Evolutionary conservation across 2,329 filamentous ascomycete genomes (phyloP).

Genomic region (Lasiodiplodia sp.): DNA sequence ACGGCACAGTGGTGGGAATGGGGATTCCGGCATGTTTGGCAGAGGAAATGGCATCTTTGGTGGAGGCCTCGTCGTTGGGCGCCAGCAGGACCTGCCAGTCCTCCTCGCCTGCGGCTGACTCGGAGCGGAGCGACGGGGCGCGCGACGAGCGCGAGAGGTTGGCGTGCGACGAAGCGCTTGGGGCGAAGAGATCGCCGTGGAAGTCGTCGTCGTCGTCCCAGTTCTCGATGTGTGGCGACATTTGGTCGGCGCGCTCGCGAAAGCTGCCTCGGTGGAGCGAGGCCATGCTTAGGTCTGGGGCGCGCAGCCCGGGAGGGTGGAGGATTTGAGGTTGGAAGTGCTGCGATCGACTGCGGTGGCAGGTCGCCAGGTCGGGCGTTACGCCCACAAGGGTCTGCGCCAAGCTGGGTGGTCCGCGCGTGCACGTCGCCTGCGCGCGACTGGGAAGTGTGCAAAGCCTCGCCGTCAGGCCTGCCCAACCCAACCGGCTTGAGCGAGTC

Average conservation of each 20-base stretch:
- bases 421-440: slow-evolving; percentile 2
- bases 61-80: slow-evolving; percentile 84
- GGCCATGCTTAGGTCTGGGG: slow-evolving; percentile 36
- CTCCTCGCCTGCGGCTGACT: slow-evolving; percentile 78
- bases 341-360: slow-evolving; percentile 30
- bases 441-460: slow-evolving; percentile 7
- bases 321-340: slow-evolving; percentile 33
- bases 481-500: slow-evolving; percentile 1
- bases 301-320: slow-evolving; percentile 32
- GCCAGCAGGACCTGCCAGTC: slow-evolving; percentile 87
- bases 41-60: slow-evolving; percentile 83
- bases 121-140: slow-evolving; percentile 80
- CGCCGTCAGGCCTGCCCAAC: background rate
- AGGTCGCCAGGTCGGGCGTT: slow-evolving; percentile 14
- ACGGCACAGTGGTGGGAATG: slow-evolving; percentile 83
- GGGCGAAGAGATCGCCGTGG: slow-evolving; percentile 73
- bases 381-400: background rate
- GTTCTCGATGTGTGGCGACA: slow-evolving; percentile 71
- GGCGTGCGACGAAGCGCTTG: slow-evolving; percentile 67
- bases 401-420: background rate
- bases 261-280: slow-evolving; percentile 47
- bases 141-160: slow-evolving; percentile 73
- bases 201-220: slow-evolving; percentile 65
- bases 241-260: slow-evolving; percentile 45
- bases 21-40: slow-evolving; percentile 91